phyloP scores from a whole-genome alignment of 1,284 basidiomycete genomes.

The Rhodotorula sp. region DNA sequence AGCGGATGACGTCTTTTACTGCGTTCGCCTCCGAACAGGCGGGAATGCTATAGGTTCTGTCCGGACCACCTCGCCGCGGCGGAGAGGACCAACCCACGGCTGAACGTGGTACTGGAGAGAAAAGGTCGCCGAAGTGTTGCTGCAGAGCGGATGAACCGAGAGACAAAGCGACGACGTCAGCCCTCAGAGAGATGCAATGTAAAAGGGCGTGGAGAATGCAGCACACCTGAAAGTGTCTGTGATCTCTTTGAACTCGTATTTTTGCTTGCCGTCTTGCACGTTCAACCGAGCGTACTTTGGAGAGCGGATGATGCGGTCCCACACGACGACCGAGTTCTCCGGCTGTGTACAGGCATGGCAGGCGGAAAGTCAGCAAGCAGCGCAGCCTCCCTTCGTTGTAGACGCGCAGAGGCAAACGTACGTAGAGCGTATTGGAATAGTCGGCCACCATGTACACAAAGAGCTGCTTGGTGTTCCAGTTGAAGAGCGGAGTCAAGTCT shows the following conservation, averaged over 20 bases:
- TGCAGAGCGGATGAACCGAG: conserved; percentile 45
- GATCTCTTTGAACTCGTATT: conserved; percentile 77
- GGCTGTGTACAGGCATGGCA: conserved; percentile 54
- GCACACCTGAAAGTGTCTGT: conserved; percentile 75
- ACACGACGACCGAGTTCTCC: conserved; percentile 78
- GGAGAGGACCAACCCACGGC: conserved; percentile 79
- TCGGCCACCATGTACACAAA: conserved; percentile 80
- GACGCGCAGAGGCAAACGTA: conserved; percentile 50
- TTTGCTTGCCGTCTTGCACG: conserved; percentile 65
- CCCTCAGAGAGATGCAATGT: background rate
- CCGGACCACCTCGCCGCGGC: conserved; percentile 69
- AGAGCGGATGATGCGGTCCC: conserved; percentile 78
- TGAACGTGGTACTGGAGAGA: conserved; percentile 82
- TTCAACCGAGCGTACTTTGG: conserved; percentile 67
- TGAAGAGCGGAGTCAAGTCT: conserved; percentile 78
- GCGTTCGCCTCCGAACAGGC: conserved; percentile 7
- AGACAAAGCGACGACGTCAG: background rate
- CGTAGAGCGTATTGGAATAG: conserved; percentile 68
- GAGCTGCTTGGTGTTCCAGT: conserved; percentile 93
- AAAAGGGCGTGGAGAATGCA: background rate
- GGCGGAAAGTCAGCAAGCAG: background rate
- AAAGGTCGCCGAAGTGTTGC: conserved; percentile 67
- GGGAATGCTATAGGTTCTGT: conserved; percentile 49
- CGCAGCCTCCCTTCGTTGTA: background rate
- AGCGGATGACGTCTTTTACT: background rate